These are phyloP conservation scores for Dicorynia guianensis DNA, from an alignment of 306 rosid species.

Conservation along the genomic window DNA sequence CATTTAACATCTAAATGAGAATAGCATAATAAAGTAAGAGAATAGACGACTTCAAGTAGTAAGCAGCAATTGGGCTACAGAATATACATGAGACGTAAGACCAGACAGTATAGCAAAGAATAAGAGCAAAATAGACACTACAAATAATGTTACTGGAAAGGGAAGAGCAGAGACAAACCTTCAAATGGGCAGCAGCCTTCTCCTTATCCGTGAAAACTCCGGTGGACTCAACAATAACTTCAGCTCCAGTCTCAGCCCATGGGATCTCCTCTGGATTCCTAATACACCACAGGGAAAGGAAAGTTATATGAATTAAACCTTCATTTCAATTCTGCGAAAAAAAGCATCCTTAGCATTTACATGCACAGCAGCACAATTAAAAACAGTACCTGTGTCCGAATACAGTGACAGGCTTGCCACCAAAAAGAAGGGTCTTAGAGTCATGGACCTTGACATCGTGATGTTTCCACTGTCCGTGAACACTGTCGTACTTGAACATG, in stretches of 20 bases:
- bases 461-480: constrained; percentile 85
- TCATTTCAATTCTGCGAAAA: too few species aligned
- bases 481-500: constrained; percentile 85
- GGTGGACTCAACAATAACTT: constrained; percentile 62
- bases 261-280: constrained; percentile 78
- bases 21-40: neutral
- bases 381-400: constrained; percentile 60
- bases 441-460: constrained; percentile 60
- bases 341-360: neutral
- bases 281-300: neutral
- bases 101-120: neutral
- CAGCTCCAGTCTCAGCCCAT: constrained; percentile 65
- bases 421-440: constrained; percentile 72
- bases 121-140: neutral
- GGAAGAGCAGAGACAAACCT: constrained; percentile 44
- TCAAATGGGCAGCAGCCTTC: constrained; percentile 71
- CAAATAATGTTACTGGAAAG: neutral
- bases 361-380: neutral
- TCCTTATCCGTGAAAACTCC: constrained; percentile 69
- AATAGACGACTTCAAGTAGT: neutral
- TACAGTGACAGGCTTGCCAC: constrained; percentile 61
- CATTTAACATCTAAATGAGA: neutral
- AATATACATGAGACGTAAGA: neutral
- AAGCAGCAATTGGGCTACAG: neutral
- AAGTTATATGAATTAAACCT: neutral